These are phyloP conservation scores for Tuber umbilicatum DNA, from an alignment of 495 filamentous ascomycete genomes.

Conservation along the genomic window DNA sequence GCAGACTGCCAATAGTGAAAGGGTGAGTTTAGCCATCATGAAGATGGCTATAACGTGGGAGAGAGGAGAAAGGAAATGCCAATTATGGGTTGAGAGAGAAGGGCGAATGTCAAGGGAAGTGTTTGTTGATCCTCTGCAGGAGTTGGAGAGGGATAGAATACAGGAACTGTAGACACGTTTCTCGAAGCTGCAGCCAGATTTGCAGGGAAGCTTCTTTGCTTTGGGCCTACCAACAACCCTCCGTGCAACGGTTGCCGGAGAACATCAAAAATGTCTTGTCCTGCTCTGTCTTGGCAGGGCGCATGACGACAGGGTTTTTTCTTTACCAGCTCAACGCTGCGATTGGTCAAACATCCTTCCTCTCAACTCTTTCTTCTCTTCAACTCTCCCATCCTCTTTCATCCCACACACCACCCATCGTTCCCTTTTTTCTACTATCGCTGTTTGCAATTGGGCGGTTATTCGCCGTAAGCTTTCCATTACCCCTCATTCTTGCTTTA, in stretches of 20 bases:
- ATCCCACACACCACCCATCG: not conserved
- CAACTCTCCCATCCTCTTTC: slow-evolving; percentile 1
- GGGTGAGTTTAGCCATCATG: not conserved
- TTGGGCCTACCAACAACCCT: not conserved
- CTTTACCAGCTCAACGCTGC: not conserved
- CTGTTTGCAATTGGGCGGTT: slow-evolving; percentile 5
- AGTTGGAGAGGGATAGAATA: not conserved
- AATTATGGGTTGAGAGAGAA: not conserved
- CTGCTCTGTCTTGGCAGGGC: not conserved
- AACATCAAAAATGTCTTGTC: not conserved
- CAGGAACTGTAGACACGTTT: not conserved
- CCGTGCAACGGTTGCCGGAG: not conserved
- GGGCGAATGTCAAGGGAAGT: not conserved
- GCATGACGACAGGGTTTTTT: slow-evolving; percentile 3
- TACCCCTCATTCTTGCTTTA: slow-evolving; percentile 3
- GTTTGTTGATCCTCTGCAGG: not conserved
- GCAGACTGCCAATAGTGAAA: slow-evolving; percentile 17
- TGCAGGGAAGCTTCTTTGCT: not conserved
- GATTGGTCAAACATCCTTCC: slow-evolving; percentile 1
- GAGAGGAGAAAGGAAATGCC: not conserved
- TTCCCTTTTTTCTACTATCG: not conserved
- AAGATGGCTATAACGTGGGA: not conserved
- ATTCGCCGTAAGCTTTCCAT: slow-evolving; percentile 6
- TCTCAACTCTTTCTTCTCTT: slow-evolving; percentile 1
- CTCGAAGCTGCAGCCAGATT: not conserved